phyloP scores from a whole-genome alignment of 116 monocot genomes.

The Thalassia testudinum region DNA sequence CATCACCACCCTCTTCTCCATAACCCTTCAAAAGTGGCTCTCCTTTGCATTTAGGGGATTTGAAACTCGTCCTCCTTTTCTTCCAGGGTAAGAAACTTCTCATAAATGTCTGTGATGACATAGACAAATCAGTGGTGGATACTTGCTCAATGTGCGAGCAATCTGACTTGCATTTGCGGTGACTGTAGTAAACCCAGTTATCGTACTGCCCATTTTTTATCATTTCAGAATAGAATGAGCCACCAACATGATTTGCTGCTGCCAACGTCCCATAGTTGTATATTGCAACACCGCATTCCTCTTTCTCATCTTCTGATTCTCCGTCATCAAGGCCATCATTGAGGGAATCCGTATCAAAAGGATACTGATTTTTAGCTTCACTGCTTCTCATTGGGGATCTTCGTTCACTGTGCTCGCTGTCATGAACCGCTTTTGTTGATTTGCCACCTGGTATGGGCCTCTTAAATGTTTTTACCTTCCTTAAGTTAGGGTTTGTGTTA shows the following conservation, averaged over 20 bases:
- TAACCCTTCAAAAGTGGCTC: constrained; percentile 72
- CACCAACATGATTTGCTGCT: constrained; percentile 38
- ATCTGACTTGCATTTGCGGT: constrained; percentile 43
- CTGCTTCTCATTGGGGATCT: constrained; percentile 38
- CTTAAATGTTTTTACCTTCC: constrained; percentile 53
- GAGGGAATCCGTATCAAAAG: constrained; percentile 51
- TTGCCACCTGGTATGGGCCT: constrained; percentile 33
- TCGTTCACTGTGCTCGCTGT: constrained; percentile 49
- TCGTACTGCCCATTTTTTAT: constrained; percentile 38
- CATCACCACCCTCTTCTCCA: constrained; percentile 92
- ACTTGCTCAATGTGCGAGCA: constrained; percentile 14
- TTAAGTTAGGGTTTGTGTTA: constrained; percentile 54
- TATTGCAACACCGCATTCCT: constrained; percentile 35
- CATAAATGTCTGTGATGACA: constrained; percentile 4
- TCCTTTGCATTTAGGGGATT: constrained; percentile 55
- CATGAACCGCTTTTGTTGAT: constrained; percentile 27
- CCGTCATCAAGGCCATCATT: constrained; percentile 36
- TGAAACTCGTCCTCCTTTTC: constrained; percentile 47
- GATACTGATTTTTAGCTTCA: constrained; percentile 27
- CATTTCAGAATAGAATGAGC: constrained; percentile 15
- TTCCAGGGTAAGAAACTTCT: constrained; percentile 74
- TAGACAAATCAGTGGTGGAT: constrained; percentile 5
- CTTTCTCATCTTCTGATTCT: constrained; percentile 19
- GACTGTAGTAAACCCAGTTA: constrained; percentile 61
- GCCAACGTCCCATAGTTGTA: constrained; percentile 80